Evolutionary conservation across 768 basidiomycete species (phyloP).

Genomic region (Lactarius hatsudake): DNA sequence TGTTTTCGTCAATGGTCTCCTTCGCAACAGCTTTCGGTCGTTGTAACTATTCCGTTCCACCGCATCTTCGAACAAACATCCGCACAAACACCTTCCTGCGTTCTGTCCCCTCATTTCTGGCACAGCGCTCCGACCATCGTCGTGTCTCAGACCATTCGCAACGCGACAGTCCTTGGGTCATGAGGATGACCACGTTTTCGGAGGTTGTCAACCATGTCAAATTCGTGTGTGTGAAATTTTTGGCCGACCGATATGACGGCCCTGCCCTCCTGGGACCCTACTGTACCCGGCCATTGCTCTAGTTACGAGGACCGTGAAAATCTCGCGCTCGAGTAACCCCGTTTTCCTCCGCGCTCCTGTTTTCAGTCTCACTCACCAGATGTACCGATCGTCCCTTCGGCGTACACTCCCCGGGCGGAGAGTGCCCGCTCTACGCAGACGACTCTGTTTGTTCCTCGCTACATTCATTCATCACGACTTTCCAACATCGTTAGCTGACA

Average conservation of each 20-base stretch:
- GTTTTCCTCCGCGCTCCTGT: conserved; percentile 5
- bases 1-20: conserved; percentile 13
- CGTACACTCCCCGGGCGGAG: conserved; percentile 15
- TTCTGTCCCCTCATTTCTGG: conserved; percentile 11
- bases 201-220: conserved; percentile 22
- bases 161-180: conserved; percentile 12
- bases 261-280: background rate
- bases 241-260: conserved; percentile 17
- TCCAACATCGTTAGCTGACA: conserved; percentile 14
- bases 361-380: conserved; percentile 14
- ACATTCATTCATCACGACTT: background rate
- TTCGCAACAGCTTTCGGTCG: conserved; percentile 13
- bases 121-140: conserved; percentile 15
- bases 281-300: conserved; percentile 14
- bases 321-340: conserved; percentile 1
- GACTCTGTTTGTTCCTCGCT: conserved; percentile 11
- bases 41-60: conserved; percentile 7
- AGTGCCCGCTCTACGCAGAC: background rate
- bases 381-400: conserved; percentile 17
- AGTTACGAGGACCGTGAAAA: conserved; percentile 22
- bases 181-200: conserved; percentile 18
- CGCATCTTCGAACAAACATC: conserved; percentile 13
- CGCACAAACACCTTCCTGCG: conserved; percentile 15
- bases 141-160: conserved; percentile 14
- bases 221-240: conserved; percentile 22